These are phyloP conservation scores for Rhexocercosporidium sp. DNA, from an alignment of 2,329 filamentous ascomycete species.

Conservation along the genomic window DNA sequence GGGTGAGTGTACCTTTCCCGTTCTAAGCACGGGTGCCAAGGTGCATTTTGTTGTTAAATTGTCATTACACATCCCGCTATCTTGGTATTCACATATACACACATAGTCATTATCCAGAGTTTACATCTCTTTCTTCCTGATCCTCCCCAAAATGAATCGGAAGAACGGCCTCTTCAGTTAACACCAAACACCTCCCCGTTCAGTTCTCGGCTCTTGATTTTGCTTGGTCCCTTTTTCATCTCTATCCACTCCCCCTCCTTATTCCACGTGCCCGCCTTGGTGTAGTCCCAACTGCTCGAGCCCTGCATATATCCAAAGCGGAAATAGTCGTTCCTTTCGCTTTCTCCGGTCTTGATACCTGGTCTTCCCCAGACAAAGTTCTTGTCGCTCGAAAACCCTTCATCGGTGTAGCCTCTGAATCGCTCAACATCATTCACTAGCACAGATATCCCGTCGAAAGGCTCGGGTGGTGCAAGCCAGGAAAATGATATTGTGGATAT, in stretches of 20 bases:
- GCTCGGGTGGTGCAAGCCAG: constrained; percentile 49
- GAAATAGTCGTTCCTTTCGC: constrained; percentile 71
- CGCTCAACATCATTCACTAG: constrained; percentile 87
- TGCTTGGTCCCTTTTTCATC: constrained; percentile 53
- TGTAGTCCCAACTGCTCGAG: constrained; percentile 70
- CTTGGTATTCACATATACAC: background rate
- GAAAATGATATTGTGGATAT: constrained; percentile 44
- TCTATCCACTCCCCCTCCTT: constrained; percentile 66
- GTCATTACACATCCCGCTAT: background rate
- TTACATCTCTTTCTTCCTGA: background rate
- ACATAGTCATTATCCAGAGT: background rate
- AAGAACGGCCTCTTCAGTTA: background rate
- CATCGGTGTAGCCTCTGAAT: constrained; percentile 72
- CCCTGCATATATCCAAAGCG: constrained; percentile 77
- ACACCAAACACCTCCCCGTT: constrained; percentile 29
- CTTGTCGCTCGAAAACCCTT: constrained; percentile 49
- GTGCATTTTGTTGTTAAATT: too few species aligned
- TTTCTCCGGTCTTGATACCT: constrained; percentile 41
- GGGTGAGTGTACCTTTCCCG: too few species aligned
- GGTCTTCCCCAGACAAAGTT: constrained; percentile 64
- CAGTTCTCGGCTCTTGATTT: constrained; percentile 35
- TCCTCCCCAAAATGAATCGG: background rate
- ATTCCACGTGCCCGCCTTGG: constrained; percentile 75
- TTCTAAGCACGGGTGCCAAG: too few species aligned
- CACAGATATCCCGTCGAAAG: constrained; percentile 78